These are phyloP conservation scores for Citrus glauca DNA, from an alignment of 345 rosid species.

Conservation along the genomic window DNA sequence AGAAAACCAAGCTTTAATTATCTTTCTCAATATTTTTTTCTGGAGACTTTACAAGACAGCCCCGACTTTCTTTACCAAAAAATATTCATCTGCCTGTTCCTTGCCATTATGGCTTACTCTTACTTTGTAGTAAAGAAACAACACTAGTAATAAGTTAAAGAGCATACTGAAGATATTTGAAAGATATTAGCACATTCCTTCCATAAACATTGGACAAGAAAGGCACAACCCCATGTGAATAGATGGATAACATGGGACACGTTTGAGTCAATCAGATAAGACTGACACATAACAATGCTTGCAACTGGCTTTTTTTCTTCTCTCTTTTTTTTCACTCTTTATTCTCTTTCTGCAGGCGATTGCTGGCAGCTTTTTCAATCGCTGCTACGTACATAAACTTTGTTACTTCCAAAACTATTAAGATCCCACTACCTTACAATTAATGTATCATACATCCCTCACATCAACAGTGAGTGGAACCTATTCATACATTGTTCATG, in stretches of 20 bases:
- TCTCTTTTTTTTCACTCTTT: not conserved
- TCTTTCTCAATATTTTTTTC: not conserved
- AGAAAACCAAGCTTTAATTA: not conserved
- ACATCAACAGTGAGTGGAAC: too few species aligned
- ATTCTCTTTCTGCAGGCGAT: not conserved
- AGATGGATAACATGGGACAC: constrained; percentile 11
- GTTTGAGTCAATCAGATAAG: constrained; percentile 27
- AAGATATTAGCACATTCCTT: constrained; percentile 19
- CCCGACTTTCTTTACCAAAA: not conserved
- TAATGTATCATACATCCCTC: too few species aligned
- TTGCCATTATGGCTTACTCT: not conserved
- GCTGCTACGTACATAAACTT: not conserved
- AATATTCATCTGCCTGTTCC: not conserved
- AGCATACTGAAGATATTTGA: constrained; percentile 1
- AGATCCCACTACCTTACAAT: too few species aligned
- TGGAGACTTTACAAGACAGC: not conserved
- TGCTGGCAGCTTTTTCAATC: not conserved
- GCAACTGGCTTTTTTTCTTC: not conserved
- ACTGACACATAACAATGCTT: constrained; percentile 7
- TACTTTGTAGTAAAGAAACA: not conserved
- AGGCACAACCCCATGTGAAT: constrained; percentile 24
- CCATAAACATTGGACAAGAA: constrained; percentile 19
- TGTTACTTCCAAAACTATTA: too few species aligned
- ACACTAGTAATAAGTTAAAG: not conserved
- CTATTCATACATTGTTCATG: too few species aligned